phyloP scores from a whole-genome alignment of 2,329 filamentous ascomycete genomes.

The Samsoniella hepiali region DNA sequence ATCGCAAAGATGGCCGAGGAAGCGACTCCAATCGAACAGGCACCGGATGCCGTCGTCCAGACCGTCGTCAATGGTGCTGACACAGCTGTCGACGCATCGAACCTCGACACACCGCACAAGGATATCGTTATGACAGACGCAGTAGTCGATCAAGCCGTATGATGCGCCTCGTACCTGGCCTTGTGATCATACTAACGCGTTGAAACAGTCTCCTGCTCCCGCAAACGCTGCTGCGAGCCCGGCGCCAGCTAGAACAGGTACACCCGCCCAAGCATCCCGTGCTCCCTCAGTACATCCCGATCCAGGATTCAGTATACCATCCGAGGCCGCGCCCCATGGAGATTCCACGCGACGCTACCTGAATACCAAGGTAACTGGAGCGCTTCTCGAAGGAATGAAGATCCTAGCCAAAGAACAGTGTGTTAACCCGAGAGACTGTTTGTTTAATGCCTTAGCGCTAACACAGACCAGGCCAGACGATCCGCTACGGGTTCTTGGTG shows the following conservation, averaged over 20 bases:
- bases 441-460: background rate
- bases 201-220: conserved; percentile 39
- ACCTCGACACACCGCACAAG: conserved; percentile 28
- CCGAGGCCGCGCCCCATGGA: conserved; percentile 60
- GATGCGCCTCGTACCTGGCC: conserved; percentile 26
- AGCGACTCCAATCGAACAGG: conserved; percentile 23
- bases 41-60: background rate
- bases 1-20: conserved; percentile 32
- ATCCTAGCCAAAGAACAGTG: conserved; percentile 67
- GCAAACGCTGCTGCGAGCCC: conserved; percentile 39
- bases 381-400: conserved; percentile 73
- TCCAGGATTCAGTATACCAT: conserved; percentile 50
- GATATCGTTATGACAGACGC: conserved; percentile 46
- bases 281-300: conserved; percentile 58
- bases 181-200: conserved; percentile 12
- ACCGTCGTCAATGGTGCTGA: background rate
- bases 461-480: conserved; percentile 54
- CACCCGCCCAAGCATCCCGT: conserved; percentile 50
- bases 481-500: conserved; percentile 65
- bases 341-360: conserved; percentile 68
- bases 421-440: conserved; percentile 37
- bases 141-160: conserved; percentile 39
- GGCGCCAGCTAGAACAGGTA: conserved; percentile 45
- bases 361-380: conserved; percentile 66
- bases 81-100: background rate